Conservation (phyloP, 306 rosid species). For the Leucaena leucocephala region DNA sequence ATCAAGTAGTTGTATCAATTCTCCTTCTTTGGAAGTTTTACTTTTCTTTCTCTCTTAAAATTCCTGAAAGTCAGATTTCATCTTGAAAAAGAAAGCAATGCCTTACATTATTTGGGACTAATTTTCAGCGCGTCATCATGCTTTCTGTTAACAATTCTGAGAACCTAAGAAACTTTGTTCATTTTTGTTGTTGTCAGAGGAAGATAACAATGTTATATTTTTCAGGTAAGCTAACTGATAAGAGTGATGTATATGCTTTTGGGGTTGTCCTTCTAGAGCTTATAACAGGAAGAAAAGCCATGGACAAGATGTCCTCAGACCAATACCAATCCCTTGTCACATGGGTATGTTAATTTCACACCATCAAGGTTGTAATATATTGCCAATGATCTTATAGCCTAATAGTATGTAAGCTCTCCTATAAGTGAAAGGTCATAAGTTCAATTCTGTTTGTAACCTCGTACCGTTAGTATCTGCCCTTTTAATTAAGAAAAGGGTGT, state of each 20-base stretch:
- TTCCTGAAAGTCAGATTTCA: background rate
- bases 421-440: too few relatives aligned
- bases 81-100: constrained; percentile 4
- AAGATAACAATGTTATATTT: background rate
- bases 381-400: background rate
- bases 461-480: too few relatives aligned
- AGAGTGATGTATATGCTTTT: constrained; percentile 90
- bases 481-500: too few relatives aligned
- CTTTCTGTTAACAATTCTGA: background rate
- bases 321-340: constrained; percentile 72
- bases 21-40: constrained; percentile 26
- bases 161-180: constrained; percentile 11
- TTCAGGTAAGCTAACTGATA: constrained; percentile 88
- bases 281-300: constrained; percentile 73
- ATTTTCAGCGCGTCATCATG: background rate
- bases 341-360: constrained; percentile 62
- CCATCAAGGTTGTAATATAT: constrained; percentile 16
- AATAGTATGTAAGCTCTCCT: too few relatives aligned
- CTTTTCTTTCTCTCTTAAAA: constrained; percentile 6
- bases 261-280: constrained; percentile 90
- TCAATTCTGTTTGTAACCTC: too few relatives aligned
- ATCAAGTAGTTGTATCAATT: constrained; percentile 23
- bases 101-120: background rate
- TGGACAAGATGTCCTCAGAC: constrained; percentile 57
- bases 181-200: background rate